phyloP scores from a whole-genome alignment of 1,139 yeast species.

The Suhomyces wounanorum region DNA sequence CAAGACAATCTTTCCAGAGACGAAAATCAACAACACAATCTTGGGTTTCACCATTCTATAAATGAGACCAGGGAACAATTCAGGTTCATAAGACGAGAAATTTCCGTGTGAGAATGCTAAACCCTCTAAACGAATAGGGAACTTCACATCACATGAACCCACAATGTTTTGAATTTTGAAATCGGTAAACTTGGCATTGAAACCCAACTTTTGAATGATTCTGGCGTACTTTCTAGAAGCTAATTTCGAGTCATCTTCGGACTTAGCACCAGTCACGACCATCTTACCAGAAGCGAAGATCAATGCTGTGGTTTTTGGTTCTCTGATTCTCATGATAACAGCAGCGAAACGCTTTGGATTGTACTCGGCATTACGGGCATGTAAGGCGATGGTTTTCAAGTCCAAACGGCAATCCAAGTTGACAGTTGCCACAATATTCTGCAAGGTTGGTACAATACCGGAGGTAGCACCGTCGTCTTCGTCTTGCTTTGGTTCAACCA shows the following conservation, averaged over 20 bases:
- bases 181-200: slow-evolving; percentile 93
- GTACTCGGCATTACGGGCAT: slow-evolving; percentile 98
- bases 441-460: slow-evolving; percentile 94
- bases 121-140: slow-evolving; percentile 96
- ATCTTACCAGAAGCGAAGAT: slow-evolving; percentile 98
- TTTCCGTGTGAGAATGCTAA: slow-evolving; percentile 98
- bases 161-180: slow-evolving; percentile 97
- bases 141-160: slow-evolving; percentile 97
- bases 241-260: slow-evolving; percentile 95
- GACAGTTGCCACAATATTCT: slow-evolving; percentile 97
- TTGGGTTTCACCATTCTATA: slow-evolving; percentile 99
- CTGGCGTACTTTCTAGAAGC: slow-evolving; percentile 98
- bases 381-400: slow-evolving; percentile 94
- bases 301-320: slow-evolving; percentile 96
- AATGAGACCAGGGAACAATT: slow-evolving; percentile 95
- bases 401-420: slow-evolving; percentile 95
- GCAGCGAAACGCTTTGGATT: slow-evolving; percentile 99
- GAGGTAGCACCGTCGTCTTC: slow-evolving; percentile 75
- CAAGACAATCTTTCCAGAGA: slow-evolving; percentile 94
- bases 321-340: slow-evolving; percentile 98
- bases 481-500: slow-evolving; percentile 45
- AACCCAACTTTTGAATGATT: slow-evolving; percentile 96
- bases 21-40: slow-evolving; percentile 92
- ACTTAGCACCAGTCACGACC: slow-evolving; percentile 99
- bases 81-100: slow-evolving; percentile 98